A percentile compares a stretch with the other conserved stretches of the same genome.
Conservation (phyloP, 73 alveolate genomes). For the Paramecium caudatum region DNA sequence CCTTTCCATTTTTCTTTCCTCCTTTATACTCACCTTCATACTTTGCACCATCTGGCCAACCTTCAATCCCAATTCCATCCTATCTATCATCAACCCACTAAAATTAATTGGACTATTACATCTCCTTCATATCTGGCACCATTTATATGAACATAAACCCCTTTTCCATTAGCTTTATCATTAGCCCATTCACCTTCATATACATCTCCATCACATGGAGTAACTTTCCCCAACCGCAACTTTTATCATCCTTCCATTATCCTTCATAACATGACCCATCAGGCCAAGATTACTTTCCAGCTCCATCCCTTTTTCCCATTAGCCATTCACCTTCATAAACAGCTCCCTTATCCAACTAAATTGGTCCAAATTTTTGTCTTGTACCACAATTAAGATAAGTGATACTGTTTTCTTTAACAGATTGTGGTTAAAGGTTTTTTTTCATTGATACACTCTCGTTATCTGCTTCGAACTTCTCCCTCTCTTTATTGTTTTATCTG, state of each 20-base stretch:
- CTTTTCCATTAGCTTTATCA: constrained; percentile 87
- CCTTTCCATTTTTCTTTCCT: constrained; percentile 87
- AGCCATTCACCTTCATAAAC: constrained; percentile 80
- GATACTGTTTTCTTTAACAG: constrained; percentile 8
- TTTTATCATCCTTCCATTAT: constrained; percentile 72
- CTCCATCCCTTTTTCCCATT: constrained; percentile 81
- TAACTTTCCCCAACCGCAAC: constrained; percentile 75
- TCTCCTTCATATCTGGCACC: constrained; percentile 86
- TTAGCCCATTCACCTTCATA: constrained; percentile 83
- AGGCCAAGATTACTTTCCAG: constrained; percentile 81
- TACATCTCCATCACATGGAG: constrained; percentile 78
- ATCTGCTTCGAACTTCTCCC: constrained; percentile 10
- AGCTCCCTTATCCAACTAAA: constrained; percentile 81
- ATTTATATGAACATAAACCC: constrained; percentile 79
- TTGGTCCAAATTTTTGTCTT: constrained; percentile 77
- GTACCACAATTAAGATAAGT: constrained; percentile 30
- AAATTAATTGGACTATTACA: constrained; percentile 66
- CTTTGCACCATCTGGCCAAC: constrained; percentile 82
- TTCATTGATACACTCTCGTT: constrained; percentile 25
- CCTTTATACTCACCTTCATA: constrained; percentile 86
- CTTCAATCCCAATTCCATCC: constrained; percentile 84
- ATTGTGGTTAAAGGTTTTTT: constrained; percentile 12
- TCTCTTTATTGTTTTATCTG: constrained; percentile 5
- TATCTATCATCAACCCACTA: constrained; percentile 74
- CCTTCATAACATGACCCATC: constrained; percentile 85